Base-by-base conservation (phyloP, 2,329 filamentous ascomycete genomes). In the Calonectria multiphialidica region DNA sequence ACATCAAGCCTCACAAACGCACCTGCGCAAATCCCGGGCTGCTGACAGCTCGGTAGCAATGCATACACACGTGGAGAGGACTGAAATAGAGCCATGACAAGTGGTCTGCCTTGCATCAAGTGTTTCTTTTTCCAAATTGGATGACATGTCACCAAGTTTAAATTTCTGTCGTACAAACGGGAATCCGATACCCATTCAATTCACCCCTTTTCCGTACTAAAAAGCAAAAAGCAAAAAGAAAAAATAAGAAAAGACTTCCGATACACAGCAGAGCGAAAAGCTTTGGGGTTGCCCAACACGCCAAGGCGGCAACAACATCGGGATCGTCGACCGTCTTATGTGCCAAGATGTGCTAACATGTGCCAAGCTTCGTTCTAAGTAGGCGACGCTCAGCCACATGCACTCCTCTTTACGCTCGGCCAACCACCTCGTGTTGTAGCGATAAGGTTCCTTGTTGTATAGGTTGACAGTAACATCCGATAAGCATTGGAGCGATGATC, bases 361-460 rank as follows among this genome's bases (percentile, higher is more conserved):
- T 68, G 66, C 66, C 66, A 68, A 68, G 66, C 55, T 68, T 68
- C 66, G 66, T 62, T 62, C 33, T 33, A 53, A 68, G 66, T 23
- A 40, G 45, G 35, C 59, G 66, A 62, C 57, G 44, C 30, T 40
- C 66, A 63, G 45, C 66, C 66, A 45, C 66, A 33, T 68, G 66
- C 57, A 42, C 42, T 63, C 59, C 18, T 44, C 35, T 25, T 21
- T 21, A 23, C 18, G 33, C 28, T 25, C 25, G 25, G 35, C 66
- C 55, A 68, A 68, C 66, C 66, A 53, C 10, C 5, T n/a, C 21
- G 16, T 13, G 30, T 28, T 16, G 30, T 35, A 37, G 21, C 33
- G 16, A 62, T 59, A 68, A 40, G 53, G 57, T 62, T 42, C 57
- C 37, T 44, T 23, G 8, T 45, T 45, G 57, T 62, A 62, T 62